Percentiles rank a stretch among this genome's conserved stretches.
Conservation (phyloP, 1,284 basidiomycete genomes). For the Rhodotorula sp. region DNA sequence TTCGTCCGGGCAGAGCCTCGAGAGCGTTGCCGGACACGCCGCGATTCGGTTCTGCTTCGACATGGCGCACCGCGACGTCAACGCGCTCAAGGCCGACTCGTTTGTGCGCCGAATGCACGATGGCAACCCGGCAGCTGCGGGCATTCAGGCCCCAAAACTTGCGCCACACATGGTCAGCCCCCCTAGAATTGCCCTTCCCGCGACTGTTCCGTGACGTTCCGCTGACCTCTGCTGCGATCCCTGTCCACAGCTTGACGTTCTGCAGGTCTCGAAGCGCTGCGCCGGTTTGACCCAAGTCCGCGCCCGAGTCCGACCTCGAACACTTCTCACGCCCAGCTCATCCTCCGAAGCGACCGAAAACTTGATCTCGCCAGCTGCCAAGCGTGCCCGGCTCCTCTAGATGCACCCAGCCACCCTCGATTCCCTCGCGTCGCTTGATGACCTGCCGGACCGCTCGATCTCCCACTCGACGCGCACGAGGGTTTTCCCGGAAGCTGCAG, state of each 20-base stretch:
- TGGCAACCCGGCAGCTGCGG: not conserved
- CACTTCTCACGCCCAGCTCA: conserved; percentile 1
- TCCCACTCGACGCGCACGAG: no score
- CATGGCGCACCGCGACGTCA: conserved; percentile 27
- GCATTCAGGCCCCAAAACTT: conserved; percentile 26
- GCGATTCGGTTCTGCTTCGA: conserved; percentile 19
- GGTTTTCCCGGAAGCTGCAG: no score
- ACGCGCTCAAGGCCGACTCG: conserved; percentile 27
- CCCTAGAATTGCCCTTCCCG: no score
- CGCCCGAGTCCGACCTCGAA: conserved; percentile 13
- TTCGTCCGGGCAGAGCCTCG: not conserved
- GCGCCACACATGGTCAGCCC: conserved; percentile 26
- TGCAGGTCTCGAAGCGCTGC: conserved; percentile 22
- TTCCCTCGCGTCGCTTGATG: no score
- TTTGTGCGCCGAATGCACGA: conserved; percentile 18
- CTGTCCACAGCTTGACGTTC: conserved; percentile 20
- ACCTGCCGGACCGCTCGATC: no score
- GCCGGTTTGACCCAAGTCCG: conserved; percentile 9
- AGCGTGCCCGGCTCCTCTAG: no score
- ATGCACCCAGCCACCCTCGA: no score
- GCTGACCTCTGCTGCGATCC: not conserved
- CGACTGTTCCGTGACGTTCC: no score
- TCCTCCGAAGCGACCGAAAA: not conserved
- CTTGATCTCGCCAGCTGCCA: no score
- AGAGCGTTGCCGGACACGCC: not conserved